These are phyloP conservation scores for Orbilia brochopaga DNA, from an alignment of 2,329 filamentous ascomycete genomes.

Conservation along the genomic window DNA sequence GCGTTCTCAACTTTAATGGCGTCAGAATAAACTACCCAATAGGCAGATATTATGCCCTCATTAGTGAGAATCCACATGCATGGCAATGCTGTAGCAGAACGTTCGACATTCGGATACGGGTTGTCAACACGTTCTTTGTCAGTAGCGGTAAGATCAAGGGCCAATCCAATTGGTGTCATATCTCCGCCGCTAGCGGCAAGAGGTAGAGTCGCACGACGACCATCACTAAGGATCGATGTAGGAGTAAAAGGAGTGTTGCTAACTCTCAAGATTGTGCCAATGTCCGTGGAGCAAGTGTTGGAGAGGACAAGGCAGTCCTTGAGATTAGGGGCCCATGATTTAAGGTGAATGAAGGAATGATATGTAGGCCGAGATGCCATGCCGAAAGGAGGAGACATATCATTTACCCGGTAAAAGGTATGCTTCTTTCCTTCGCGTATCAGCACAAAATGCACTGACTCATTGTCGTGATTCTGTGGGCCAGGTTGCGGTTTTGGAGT, in stretches of 20 bases:
- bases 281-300: constrained; percentile 78
- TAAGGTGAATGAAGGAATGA: constrained; percentile 77
- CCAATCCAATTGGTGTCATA: constrained; percentile 78
- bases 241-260: constrained; percentile 66
- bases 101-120: constrained; percentile 66
- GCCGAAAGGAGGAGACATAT: constrained; percentile 76
- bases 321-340: constrained; percentile 78
- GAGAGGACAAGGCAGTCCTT: constrained; percentile 81
- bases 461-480: constrained; percentile 47
- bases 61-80: constrained; percentile 85
- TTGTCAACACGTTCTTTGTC: constrained; percentile 59
- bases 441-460: constrained; percentile 78
- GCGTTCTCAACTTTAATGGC: constrained; percentile 73
- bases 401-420: constrained; percentile 74
- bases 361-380: constrained; percentile 71
- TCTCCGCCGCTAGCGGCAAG: constrained; percentile 70
- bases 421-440: constrained; percentile 69
- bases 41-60: constrained; percentile 80
- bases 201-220: constrained; percentile 75
- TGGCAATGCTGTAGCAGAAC: constrained; percentile 80
- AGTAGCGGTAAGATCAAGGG: constrained; percentile 80
- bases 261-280: constrained; percentile 78
- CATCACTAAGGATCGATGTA: constrained; percentile 75
- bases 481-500: constrained; percentile 65
- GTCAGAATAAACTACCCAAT: constrained; percentile 92